phyloP scores from a whole-genome alignment of 768 basidiomycete genomes.

The Daedalea quercina region DNA sequence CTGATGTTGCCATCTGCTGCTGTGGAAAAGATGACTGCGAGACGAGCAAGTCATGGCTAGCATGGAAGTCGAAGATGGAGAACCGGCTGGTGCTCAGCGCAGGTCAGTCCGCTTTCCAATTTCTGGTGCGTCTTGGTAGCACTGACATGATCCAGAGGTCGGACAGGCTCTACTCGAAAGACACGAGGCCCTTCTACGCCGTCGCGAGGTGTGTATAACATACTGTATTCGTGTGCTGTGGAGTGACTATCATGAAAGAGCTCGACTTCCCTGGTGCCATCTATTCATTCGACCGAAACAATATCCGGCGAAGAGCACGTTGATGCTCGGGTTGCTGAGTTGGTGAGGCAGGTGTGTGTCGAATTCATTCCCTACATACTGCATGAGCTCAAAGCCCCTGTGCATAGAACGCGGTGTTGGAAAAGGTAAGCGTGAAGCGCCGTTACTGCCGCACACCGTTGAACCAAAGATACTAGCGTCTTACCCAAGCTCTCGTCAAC shows the following conservation, averaged over 20 bases:
- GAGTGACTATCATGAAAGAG: background rate
- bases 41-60: conserved; percentile 54
- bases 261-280: background rate
- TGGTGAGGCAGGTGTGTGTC: conserved; percentile 19
- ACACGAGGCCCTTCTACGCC: conserved; percentile 81
- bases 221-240: background rate
- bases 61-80: conserved; percentile 65
- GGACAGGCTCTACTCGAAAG: conserved; percentile 82
- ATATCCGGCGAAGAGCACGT: conserved; percentile 14
- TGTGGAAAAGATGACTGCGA: conserved; percentile 63
- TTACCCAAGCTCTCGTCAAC: conserved; percentile 74
- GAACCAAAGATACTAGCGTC: conserved; percentile 38
- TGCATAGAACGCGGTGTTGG: conserved; percentile 21
- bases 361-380: no score
- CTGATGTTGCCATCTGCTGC: conserved; percentile 48
- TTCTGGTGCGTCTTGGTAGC: conserved; percentile 2
- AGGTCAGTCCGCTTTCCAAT: conserved; percentile 42
- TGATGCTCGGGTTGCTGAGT: conserved; percentile 20
- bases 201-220: conserved; percentile 47
- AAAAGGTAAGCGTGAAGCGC: conserved; percentile 36
- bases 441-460: conserved; percentile 3
- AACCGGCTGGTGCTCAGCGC: conserved; percentile 77
- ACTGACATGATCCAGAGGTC: conserved; percentile 42
- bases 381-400: background rate
- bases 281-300: background rate